Evolutionary conservation across 2,329 filamentous ascomycete species (phyloP).

Genomic region (Ophiostoma ulmi): DNA sequence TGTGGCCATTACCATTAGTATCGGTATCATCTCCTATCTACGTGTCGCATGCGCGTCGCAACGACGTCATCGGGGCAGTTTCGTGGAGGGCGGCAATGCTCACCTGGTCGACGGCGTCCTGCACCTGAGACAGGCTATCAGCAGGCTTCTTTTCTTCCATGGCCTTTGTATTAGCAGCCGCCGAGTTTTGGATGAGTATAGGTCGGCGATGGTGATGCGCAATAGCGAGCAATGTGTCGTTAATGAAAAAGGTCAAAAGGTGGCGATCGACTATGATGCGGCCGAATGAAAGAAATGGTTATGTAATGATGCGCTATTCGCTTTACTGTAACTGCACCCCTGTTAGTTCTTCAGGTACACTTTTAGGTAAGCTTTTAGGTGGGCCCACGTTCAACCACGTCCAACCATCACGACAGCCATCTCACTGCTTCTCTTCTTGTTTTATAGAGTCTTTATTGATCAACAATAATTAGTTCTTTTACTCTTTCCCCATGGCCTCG

Average conservation of each 20-base stretch:
- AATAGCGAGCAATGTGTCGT: neutral
- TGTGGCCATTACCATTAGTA: slow-evolving; percentile 32
- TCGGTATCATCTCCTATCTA: too few relatives aligned
- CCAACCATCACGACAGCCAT: neutral
- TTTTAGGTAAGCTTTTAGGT: neutral
- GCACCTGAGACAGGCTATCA: slow-evolving; percentile 75
- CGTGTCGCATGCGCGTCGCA: neutral
- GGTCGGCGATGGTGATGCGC: neutral
- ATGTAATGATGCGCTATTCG: neutral
- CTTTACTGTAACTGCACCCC: neutral
- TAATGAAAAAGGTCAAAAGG: neutral
- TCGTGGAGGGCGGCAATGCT: slow-evolving; percentile 20
- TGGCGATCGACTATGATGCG: neutral
- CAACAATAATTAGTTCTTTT: neutral
- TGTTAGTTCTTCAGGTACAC: neutral
- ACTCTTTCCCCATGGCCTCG: neutral
- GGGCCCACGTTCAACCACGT: neutral
- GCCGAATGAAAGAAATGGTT: neutral
- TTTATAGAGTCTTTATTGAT: neutral
- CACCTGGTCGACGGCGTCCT: slow-evolving; percentile 80
- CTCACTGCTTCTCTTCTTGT: neutral
- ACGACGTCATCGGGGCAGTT: neutral
- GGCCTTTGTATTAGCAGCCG: neutral
- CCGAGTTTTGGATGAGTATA: neutral
- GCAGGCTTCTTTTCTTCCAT: slow-evolving; percentile 47